Evolutionary conservation across 2,329 filamentous ascomycete genomes (phyloP).

Genomic region (Epichloe typhina): DNA sequence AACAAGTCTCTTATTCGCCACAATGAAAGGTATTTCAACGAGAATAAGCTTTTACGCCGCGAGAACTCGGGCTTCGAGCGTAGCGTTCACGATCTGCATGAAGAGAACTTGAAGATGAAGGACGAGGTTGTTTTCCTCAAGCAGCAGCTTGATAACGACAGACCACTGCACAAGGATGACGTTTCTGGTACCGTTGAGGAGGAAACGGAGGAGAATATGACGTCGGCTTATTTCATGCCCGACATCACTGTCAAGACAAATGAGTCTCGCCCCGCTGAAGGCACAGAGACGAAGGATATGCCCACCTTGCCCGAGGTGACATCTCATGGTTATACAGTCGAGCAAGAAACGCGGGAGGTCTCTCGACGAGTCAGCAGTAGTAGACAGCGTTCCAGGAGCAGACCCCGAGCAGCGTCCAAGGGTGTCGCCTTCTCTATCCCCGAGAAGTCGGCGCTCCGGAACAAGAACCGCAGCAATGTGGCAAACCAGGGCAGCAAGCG

Average conservation of each 20-base stretch:
- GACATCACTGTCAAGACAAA: slow-evolving; percentile 41
- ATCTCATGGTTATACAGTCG: slow-evolving; percentile 19
- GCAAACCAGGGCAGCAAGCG: slow-evolving; percentile 32
- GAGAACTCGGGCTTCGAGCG: slow-evolving; percentile 37
- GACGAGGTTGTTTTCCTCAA: slow-evolving; percentile 33
- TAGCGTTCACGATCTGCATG: slow-evolving; percentile 30
- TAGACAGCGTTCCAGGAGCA: slow-evolving; percentile 17
- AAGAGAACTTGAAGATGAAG: slow-evolving; percentile 33
- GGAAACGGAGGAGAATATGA: slow-evolving; percentile 39
- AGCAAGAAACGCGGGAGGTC: slow-evolving; percentile 14
- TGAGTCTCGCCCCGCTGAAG: slow-evolving; percentile 17
- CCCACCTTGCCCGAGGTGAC: slow-evolving; percentile 18
- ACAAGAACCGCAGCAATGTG: slow-evolving; percentile 17
- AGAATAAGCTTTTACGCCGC: slow-evolving; percentile 35
- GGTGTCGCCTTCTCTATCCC: slow-evolving; percentile 29
- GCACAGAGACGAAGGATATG: slow-evolving; percentile 19
- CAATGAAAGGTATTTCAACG: slow-evolving; percentile 41
- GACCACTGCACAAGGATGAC: slow-evolving; percentile 24
- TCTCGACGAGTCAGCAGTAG: slow-evolving; percentile 17
- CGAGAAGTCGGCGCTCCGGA: slow-evolving; percentile 17
- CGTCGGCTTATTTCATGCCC: slow-evolving; percentile 44
- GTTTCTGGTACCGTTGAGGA: slow-evolving; percentile 22
- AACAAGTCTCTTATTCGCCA: slow-evolving; percentile 39
- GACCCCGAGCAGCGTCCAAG: slow-evolving; percentile 11
- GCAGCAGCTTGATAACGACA: slow-evolving; percentile 29